These are phyloP conservation scores for Pulveroboletus sp. DNA, from an alignment of 768 basidiomycete genomes.

Conservation along the genomic window DNA sequence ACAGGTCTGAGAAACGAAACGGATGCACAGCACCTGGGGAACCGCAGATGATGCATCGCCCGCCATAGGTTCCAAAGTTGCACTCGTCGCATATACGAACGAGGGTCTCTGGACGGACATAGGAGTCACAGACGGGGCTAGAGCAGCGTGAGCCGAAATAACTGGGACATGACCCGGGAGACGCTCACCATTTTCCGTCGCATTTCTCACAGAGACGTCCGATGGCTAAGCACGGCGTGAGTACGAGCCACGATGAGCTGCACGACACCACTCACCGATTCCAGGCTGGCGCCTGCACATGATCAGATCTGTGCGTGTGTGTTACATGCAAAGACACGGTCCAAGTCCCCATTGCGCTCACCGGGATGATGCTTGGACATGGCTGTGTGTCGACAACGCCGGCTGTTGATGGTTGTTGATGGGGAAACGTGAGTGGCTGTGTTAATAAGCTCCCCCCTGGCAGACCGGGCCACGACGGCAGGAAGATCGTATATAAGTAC, in stretches of 20 bases:
- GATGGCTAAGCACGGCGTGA: conserved; percentile 57
- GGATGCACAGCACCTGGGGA: conserved; percentile 66
- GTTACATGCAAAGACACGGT: neutral
- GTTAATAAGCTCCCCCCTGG: neutral
- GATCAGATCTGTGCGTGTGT: conserved; percentile 68
- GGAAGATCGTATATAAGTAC: too few relatives aligned
- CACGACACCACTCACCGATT: conserved; percentile 60
- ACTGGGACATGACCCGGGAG: neutral
- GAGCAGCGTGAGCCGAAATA: neutral
- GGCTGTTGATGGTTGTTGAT: conserved; percentile 15
- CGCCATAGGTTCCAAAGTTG: conserved; percentile 97
- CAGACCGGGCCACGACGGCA: neutral
- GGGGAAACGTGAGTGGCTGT: conserved; percentile 15
- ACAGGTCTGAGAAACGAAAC: neutral
- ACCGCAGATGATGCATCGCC: conserved; percentile 96
- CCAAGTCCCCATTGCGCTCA: conserved; percentile 23
- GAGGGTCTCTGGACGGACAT: conserved; percentile 96
- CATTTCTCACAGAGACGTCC: conserved; percentile 98
- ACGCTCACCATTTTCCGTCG: conserved; percentile 93
- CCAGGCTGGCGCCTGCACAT: conserved; percentile 98
- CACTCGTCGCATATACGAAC: conserved; percentile 99
- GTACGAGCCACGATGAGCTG: conserved; percentile 7
- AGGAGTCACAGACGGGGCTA: conserved; percentile 98
- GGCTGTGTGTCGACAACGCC: conserved; percentile 18
- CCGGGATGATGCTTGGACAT: conserved; percentile 95